Conservation (phyloP, 768 basidiomycete genomes). For the Xanthoconium stramineum region DNA sequence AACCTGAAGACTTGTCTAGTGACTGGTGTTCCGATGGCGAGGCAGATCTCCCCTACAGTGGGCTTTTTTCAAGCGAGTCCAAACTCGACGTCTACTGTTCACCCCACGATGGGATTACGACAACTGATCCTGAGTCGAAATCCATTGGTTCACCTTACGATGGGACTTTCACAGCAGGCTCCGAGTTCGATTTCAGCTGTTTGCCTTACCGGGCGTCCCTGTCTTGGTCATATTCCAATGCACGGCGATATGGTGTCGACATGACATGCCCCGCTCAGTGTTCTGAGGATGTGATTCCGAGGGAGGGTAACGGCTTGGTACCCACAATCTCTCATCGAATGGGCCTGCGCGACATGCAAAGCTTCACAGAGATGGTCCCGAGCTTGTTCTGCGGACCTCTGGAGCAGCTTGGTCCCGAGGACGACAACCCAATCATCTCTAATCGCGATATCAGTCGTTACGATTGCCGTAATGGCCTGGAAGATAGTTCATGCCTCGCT, state of each 20-base stretch:
- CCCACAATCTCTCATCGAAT: background rate
- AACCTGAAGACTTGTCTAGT: too few species aligned
- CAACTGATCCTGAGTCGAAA: background rate
- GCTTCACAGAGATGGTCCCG: background rate
- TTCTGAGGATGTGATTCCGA: background rate
- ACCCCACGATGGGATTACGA: background rate
- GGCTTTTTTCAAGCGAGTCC: background rate
- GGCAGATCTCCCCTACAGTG: background rate
- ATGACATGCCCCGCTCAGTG: background rate
- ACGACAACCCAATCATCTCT: too few species aligned
- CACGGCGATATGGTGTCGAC: conserved; percentile 12
- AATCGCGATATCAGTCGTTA: too few species aligned
- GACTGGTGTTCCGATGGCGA: too few species aligned
- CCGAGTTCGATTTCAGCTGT: background rate
- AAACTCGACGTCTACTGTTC: background rate
- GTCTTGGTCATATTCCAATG: background rate
- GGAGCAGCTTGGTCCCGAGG: background rate
- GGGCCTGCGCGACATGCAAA: background rate
- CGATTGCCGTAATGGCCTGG: background rate
- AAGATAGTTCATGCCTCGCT: background rate
- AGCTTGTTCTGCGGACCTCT: background rate
- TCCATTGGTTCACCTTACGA: background rate
- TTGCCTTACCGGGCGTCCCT: background rate
- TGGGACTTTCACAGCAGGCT: background rate
- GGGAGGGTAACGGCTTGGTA: background rate